Percentiles rank a stretch among this genome's conserved stretches.
Evolutionary conservation across 306 rosid species (phyloP).

Genomic region (Quercus ilex): DNA sequence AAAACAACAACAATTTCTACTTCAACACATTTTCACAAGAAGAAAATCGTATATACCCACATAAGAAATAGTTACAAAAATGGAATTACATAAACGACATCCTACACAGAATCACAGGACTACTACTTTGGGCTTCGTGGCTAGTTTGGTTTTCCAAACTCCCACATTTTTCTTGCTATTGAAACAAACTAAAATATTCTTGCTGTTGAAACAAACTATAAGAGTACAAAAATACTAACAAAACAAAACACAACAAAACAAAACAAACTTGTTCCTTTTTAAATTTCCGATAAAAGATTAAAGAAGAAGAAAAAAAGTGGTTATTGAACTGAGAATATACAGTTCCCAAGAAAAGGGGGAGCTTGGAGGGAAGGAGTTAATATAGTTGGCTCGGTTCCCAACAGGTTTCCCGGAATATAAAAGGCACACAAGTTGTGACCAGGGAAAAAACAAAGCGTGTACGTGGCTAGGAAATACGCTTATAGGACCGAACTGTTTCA

Average conservation of each 20-base stretch:
- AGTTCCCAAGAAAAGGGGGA: background rate
- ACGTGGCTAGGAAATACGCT: background rate
- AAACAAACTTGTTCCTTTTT: background rate
- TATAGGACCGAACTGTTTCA: background rate
- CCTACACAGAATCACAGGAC: background rate
- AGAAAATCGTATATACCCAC: background rate
- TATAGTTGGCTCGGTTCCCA: background rate
- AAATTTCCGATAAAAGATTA: background rate
- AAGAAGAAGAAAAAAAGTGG: background rate
- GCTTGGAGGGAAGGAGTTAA: constrained; percentile 3
- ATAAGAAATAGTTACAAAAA: background rate
- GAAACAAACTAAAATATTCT: background rate
- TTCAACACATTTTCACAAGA: background rate
- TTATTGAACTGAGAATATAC: background rate
- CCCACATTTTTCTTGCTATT: background rate
- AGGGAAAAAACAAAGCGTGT: background rate
- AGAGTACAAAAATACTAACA: no score
- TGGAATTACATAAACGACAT: background rate
- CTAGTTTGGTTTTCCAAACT: background rate
- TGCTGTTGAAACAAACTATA: no score
- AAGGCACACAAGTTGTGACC: background rate
- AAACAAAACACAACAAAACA: background rate
- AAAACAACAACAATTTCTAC: background rate
- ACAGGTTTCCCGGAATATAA: background rate
- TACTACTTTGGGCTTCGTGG: background rate